These are phyloP conservation scores for Stevia rebaudiana DNA, from an alignment of 140 eudicot species.

Conservation along the genomic window DNA sequence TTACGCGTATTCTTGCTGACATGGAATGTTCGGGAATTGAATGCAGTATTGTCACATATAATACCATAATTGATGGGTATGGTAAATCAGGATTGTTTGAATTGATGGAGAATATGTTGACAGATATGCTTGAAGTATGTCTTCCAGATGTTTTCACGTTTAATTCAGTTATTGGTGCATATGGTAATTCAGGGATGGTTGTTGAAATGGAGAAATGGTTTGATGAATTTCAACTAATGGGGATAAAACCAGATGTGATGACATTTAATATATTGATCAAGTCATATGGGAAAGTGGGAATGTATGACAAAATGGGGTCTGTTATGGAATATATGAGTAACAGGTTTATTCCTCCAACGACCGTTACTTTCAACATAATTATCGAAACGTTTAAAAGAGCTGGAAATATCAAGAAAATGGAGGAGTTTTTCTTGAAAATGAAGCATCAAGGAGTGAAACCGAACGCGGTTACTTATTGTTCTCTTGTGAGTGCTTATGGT, in stretches of 20 bases:
- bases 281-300: conserved; percentile 68
- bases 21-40: conserved; percentile 66
- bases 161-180: conserved; percentile 72
- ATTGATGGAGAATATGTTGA: conserved; percentile 57
- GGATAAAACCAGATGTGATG: conserved; percentile 57
- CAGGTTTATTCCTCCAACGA: conserved; percentile 65
- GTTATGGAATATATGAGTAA: conserved; percentile 74
- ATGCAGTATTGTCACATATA: conserved; percentile 62
- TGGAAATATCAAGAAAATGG: conserved; percentile 62
- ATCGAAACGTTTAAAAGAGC: conserved; percentile 57
- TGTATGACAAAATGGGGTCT: conserved; percentile 67
- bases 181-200: conserved; percentile 60
- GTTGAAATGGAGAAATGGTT: conserved; percentile 85
- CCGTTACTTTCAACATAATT: conserved; percentile 57
- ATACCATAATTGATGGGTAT: conserved; percentile 86
- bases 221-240: conserved; percentile 81
- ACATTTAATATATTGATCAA: conserved; percentile 70
- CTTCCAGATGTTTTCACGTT: conserved; percentile 73
- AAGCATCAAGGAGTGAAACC: conserved; percentile 88
- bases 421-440: conserved; percentile 66
- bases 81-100: conserved; percentile 63
- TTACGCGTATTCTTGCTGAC: conserved; percentile 48
- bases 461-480: conserved; percentile 72
- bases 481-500: conserved; percentile 72
- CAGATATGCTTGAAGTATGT: conserved; percentile 67